A percentile compares a stretch with the other conserved stretches of the same genome.
These are phyloP conservation scores for Neltuma alba DNA, from an alignment of 306 rosid species.

Conservation along the genomic window DNA sequence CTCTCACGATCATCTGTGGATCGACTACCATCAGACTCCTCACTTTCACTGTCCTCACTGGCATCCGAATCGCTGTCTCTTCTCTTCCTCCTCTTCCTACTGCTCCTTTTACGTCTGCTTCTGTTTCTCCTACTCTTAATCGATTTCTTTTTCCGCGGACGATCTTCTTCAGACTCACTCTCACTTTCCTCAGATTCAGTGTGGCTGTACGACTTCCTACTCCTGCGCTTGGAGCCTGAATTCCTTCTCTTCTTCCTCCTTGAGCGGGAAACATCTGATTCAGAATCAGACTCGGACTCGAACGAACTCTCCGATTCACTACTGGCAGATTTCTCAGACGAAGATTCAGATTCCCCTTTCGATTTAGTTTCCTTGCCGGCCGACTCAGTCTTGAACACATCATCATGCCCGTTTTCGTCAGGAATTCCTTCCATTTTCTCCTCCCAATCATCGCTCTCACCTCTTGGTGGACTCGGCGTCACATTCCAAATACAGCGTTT, in stretches of 20 bases:
- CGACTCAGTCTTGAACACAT: conserved; percentile 30
- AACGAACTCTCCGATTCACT: conserved; percentile 33
- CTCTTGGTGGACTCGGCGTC: conserved; percentile 88
- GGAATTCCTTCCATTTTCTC: conserved; percentile 55
- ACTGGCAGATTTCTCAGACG: conserved; percentile 34
- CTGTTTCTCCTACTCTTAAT: conserved; percentile 45
- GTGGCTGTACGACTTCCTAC: conserved; percentile 46
- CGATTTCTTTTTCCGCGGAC: conserved; percentile 50
- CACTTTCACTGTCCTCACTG: conserved; percentile 46
- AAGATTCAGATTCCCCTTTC: conserved; percentile 29
- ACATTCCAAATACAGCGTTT: conserved; percentile 77
- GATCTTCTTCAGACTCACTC: conserved; percentile 54
- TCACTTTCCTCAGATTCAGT: conserved; percentile 45
- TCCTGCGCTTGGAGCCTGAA: conserved; percentile 43
- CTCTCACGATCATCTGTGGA: conserved; percentile 32
- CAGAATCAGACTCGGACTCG: conserved; percentile 43
- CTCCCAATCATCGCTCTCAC: conserved; percentile 57
- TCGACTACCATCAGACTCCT: conserved; percentile 43
- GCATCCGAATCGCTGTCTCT: conserved; percentile 56
- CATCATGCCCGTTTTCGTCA: conserved; percentile 35
- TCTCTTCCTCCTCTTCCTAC: conserved; percentile 51
- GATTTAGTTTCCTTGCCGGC: conserved; percentile 32
- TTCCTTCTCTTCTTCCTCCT: conserved; percentile 45
- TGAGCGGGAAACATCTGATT: conserved; percentile 47
- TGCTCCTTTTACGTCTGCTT: conserved; percentile 15